These are phyloP conservation scores for Corymbia maculata DNA, from an alignment of 345 rosid species.

Conservation along the genomic window DNA sequence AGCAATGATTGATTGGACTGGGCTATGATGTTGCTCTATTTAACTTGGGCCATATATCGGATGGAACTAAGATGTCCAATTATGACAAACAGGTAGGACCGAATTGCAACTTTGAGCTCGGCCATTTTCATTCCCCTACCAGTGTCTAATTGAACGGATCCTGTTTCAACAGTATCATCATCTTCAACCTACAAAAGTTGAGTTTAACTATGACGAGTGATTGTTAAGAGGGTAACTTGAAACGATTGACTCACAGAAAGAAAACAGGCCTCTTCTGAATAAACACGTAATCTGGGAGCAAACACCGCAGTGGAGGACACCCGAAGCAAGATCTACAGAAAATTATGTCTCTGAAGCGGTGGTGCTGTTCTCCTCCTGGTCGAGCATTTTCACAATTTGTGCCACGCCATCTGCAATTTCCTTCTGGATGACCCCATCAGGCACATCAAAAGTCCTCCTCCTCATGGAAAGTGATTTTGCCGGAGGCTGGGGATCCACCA, in stretches of 20 bases:
- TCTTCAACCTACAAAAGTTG: neutral
- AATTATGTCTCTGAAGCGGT: slow-evolving; percentile 17
- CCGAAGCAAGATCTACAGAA: neutral
- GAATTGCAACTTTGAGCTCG: too few relatives aligned
- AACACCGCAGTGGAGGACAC: neutral
- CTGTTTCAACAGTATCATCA: neutral
- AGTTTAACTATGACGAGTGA: neutral
- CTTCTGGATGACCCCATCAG: slow-evolving; percentile 50
- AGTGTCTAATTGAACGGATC: neutral
- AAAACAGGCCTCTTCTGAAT: neutral
- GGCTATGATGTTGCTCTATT: neutral
- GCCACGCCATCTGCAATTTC: slow-evolving; percentile 84
- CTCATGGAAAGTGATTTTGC: slow-evolving; percentile 65
- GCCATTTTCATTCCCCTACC: neutral
- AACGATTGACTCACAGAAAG: neutral
- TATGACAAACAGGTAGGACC: too few relatives aligned
- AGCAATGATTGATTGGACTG: neutral
- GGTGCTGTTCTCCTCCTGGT: slow-evolving; percentile 27
- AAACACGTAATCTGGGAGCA: neutral
- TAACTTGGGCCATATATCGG: neutral
- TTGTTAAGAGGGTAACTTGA: neutral
- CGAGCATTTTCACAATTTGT: slow-evolving; percentile 73
- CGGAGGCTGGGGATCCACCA: slow-evolving; percentile 73
- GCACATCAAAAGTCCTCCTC: slow-evolving; percentile 86
- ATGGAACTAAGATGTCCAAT: neutral